Percentiles rank a stretch among this genome's conserved stretches.
Evolutionary conservation across 306 rosid species (phyloP).

Genomic region (Cicer cuneatum): DNA sequence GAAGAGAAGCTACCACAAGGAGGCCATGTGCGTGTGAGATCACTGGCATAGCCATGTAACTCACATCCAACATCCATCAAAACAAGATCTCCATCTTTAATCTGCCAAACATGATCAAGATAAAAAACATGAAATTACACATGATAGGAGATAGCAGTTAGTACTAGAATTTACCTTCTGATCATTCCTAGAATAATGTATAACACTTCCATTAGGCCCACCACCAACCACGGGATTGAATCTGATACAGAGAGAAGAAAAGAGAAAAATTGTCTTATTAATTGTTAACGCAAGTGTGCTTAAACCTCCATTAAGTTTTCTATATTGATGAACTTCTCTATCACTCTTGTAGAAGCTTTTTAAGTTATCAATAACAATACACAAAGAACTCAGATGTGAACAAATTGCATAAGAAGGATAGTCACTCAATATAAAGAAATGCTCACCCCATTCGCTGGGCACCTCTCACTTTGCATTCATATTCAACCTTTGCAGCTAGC

Average conservation of each 20-base stretch:
- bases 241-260: conserved; percentile 50
- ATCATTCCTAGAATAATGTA: conserved; percentile 93
- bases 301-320: conserved; percentile 13
- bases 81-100: conserved; percentile 87
- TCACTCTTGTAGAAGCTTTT: conserved; percentile 32
- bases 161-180: conserved; percentile 67
- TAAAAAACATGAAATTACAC: conserved; percentile 31
- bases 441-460: conserved; percentile 94
- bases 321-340: conserved; percentile 36
- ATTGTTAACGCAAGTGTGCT: conserved; percentile 19
- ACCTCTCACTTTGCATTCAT: conserved; percentile 95
- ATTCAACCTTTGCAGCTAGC: conserved; percentile 88
- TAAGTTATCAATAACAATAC: conserved; percentile 15
- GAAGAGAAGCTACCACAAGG: conserved; percentile 89
- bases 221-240: conserved; percentile 98
- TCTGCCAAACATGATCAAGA: conserved; percentile 58
- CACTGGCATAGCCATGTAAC: conserved; percentile 87
- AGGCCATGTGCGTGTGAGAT: conserved; percentile 97
- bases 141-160: conserved; percentile 29
- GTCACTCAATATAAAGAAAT: conserved; percentile 42
- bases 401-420: conserved; percentile 21
- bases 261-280: conserved; percentile 31
- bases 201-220: conserved; percentile 83
- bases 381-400: conserved; percentile 15
- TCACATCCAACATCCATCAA: conserved; percentile 98